Evolutionary conservation across 345 rosid genomes (phyloP), one percentile per base, ranked within the genome.

Genomic region (Firmiana major): DNA sequence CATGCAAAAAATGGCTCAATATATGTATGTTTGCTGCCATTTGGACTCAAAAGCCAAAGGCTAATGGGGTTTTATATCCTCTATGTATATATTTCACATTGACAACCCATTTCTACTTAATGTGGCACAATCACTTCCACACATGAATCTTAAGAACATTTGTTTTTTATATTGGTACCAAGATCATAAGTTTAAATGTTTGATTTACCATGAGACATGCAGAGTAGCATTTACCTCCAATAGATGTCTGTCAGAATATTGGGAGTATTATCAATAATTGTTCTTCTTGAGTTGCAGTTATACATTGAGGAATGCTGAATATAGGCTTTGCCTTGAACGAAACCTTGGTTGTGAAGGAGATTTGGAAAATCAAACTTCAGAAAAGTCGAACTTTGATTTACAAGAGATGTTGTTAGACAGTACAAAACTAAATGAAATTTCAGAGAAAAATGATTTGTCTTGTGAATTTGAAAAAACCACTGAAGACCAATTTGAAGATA

Each of bases 281-380:
- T 74, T 70, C 73, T 65, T 66, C 72, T 26, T 85, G 62, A 31
- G 42, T 64, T 85, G 77, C 79, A 93, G 98, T 78, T 95, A 95
- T 81, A 95, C 99, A 19, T 81, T 95, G 82, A 77, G 92, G 75
- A 95, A 95, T 83, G 99, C 99, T 54, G 97, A 95, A 60, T 92
- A 93, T 79, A 90, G 94, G 81, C 98, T 95, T 86, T 95, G 87
- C 80, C 98, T 95, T 77, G 98, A 92, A 63, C 87, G 87, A 69
- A 95, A 90, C 86, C 89, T 91, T 54, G 93, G 87, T 82, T 54
- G 82, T 77, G 92, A 87, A 77, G 88, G 13, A 79, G 79, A 79
- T 77, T 22, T 73, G 73, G 90, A 84, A 79, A 89, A 77, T 77
- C 84, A 81, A 74, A 70, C 34, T 40, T 51, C 81, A 13, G 89